Evolutionary conservation across 1,284 basidiomycete genomes (phyloP).

Genomic region (Fomitopsis palustris): DNA sequence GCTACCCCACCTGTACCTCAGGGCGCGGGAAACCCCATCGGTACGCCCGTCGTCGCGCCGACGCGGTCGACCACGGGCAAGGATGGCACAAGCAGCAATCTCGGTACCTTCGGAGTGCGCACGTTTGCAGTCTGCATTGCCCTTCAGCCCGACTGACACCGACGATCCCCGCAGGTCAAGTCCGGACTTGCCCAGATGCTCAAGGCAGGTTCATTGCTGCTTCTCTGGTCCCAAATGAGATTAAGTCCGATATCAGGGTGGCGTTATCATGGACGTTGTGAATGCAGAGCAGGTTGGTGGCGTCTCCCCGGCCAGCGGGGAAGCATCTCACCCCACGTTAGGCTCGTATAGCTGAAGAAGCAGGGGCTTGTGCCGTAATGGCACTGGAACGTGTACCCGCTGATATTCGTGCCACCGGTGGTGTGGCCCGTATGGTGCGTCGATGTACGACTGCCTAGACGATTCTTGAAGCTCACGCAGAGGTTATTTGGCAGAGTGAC

Average conservation of each 20-base stretch:
- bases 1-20: constrained; percentile 27
- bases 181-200: constrained; percentile 94
- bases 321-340: constrained; percentile 28
- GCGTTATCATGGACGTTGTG: constrained; percentile 92
- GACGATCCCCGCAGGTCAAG: constrained; percentile 63
- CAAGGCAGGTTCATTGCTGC: constrained; percentile 52
- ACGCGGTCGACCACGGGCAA: constrained; percentile 50
- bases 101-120: constrained; percentile 82
- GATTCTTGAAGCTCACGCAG: not conserved
- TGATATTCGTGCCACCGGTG: constrained; percentile 88
- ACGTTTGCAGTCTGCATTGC: constrained; percentile 3
- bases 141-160: constrained; percentile 2
- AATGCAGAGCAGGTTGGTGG: constrained; percentile 71
- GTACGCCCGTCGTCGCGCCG: constrained; percentile 44
- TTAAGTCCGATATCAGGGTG: constrained; percentile 47
- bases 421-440: constrained; percentile 90
- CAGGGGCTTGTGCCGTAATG: constrained; percentile 98
- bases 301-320: not conserved
- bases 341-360: constrained; percentile 97
- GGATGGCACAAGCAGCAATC: constrained; percentile 57
- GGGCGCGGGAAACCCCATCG: constrained; percentile 30
- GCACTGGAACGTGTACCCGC: constrained; percentile 94
- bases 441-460: not conserved
- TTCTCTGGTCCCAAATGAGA: not conserved
- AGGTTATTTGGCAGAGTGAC: constrained; percentile 74